phyloP scores from a whole-genome alignment of 2,329 filamentous ascomycete species.

The Diplodia corticola region DNA sequence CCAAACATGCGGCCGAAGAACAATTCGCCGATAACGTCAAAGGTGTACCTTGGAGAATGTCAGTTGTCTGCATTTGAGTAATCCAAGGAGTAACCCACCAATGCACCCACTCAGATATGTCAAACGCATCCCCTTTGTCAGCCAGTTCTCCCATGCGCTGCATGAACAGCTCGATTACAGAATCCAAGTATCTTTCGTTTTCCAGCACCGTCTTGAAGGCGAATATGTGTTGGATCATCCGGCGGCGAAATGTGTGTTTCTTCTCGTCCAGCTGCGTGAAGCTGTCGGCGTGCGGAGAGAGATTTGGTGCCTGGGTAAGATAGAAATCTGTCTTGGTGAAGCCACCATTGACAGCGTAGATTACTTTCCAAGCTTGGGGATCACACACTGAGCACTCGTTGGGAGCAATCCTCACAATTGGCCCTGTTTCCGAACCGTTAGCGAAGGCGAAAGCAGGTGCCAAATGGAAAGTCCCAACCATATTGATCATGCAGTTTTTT shows the following conservation, averaged over 20 bases:
- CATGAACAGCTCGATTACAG: constrained; percentile 23
- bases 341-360: constrained; percentile 27
- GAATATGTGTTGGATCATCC: constrained; percentile 27
- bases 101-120: constrained; percentile 28
- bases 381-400: constrained; percentile 26
- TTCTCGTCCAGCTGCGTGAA: constrained; percentile 29
- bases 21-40: constrained; percentile 47
- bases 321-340: constrained; percentile 33
- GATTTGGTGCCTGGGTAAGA: constrained; percentile 26
- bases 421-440: neutral
- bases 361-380: constrained; percentile 25
- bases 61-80: neutral
- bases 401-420: constrained; percentile 16
- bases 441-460: neutral
- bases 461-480: neutral
- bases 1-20: constrained; percentile 46
- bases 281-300: constrained; percentile 26
- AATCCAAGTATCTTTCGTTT: constrained; percentile 27
- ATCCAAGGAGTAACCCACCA: neutral
- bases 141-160: constrained; percentile 26
- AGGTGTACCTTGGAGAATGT: constrained; percentile 37
- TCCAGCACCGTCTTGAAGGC: constrained; percentile 26
- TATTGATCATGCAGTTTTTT: constrained; percentile 4
- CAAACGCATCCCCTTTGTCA: constrained; percentile 24
- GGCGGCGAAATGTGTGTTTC: constrained; percentile 26